A percentile compares a stretch with the other conserved stretches of the same genome.
Conservation (phyloP, 306 rosid genomes). For the Acacia melanoxylon region DNA sequence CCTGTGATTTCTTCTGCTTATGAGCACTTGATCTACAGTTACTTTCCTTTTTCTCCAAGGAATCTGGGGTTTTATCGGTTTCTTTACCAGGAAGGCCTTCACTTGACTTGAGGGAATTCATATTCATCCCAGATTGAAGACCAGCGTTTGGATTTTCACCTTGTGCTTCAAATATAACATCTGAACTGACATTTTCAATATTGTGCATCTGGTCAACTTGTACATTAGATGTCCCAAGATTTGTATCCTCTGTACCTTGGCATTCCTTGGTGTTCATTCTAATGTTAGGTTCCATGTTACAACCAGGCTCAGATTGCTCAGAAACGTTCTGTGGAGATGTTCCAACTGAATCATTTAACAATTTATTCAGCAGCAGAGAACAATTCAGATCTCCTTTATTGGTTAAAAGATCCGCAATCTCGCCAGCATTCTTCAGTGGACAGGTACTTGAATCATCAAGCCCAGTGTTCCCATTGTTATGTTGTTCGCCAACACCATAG, state of each 20-base stretch:
- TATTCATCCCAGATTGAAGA: neutral
- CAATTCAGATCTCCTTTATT: slow-evolving; percentile 34
- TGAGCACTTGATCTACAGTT: neutral
- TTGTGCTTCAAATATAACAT: slow-evolving; percentile 12
- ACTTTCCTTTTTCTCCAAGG: neutral
- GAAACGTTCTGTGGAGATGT: neutral
- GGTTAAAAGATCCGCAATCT: slow-evolving; percentile 36
- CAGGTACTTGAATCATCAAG: slow-evolving; percentile 30
- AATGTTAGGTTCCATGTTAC: neutral
- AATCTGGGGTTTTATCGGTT: slow-evolving; percentile 3
- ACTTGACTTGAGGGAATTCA: neutral
- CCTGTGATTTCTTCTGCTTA: slow-evolving; percentile 25
- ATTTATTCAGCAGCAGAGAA: slow-evolving; percentile 16
- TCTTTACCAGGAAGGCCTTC: neutral
- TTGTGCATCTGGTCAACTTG: slow-evolving; percentile 16
- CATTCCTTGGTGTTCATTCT: neutral
- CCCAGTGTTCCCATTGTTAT: slow-evolving; percentile 17
- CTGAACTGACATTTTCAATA: slow-evolving; percentile 21
- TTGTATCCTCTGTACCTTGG: neutral
- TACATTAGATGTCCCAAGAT: neutral
- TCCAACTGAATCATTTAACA: slow-evolving; percentile 17
- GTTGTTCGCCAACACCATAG: slow-evolving; percentile 19
- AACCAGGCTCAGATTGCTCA: slow-evolving; percentile 11
- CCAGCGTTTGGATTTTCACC: neutral
- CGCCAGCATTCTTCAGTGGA: slow-evolving; percentile 5